phyloP scores from a whole-genome alignment of 148 eudicot genomes.

The Chenopodium album region DNA sequence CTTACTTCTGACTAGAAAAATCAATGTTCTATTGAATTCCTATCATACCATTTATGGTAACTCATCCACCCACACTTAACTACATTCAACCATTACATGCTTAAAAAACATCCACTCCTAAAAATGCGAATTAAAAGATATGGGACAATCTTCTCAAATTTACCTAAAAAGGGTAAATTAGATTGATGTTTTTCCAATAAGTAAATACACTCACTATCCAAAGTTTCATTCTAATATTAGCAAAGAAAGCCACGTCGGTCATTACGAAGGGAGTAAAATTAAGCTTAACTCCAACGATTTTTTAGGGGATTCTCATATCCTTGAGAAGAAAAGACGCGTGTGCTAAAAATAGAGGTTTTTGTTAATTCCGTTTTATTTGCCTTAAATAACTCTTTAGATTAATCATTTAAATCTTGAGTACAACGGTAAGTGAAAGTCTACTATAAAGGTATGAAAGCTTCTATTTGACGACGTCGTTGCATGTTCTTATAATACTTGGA shows the following conservation, averaged over 20 bases:
- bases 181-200: too few species aligned
- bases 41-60: too few species aligned
- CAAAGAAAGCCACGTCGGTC: not conserved
- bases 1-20: too few species aligned
- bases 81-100: too few species aligned
- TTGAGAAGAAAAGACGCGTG: slow-evolving; percentile 14
- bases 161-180: too few species aligned
- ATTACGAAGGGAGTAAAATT: slow-evolving; percentile 17
- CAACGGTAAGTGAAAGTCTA: slow-evolving; percentile 10
- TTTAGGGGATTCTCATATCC: not conserved
- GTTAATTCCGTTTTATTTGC: not conserved
- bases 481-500: not conserved
- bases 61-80: too few species aligned
- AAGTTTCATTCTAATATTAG: not conserved
- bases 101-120: too few species aligned
- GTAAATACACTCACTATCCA: too few species aligned
- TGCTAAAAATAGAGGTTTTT: not conserved
- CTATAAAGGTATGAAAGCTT: not conserved
- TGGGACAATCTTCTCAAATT: too few species aligned
- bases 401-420: slow-evolving; percentile 13
- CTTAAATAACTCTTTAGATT: not conserved
- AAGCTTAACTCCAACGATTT: slow-evolving; percentile 21
- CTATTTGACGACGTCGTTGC: not conserved
- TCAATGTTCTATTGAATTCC: too few species aligned
- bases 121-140: too few species aligned